phyloP scores from a whole-genome alignment of 352 stramenopile species.

The Globisporangium abappressorium region DNA sequence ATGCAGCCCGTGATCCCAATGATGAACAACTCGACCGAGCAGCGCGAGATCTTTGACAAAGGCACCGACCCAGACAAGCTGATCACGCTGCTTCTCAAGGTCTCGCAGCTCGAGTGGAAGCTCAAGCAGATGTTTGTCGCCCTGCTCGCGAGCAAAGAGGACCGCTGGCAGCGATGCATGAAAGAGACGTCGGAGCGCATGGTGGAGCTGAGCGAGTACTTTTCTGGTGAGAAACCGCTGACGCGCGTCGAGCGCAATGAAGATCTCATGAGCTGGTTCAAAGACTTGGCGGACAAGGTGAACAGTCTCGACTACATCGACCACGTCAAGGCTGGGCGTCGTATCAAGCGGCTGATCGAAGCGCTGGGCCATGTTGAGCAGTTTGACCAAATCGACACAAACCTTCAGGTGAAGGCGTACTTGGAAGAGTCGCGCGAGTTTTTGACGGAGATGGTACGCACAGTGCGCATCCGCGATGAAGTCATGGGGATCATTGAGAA shows the following conservation, averaged over 20 bases:
- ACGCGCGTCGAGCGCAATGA: conserved; percentile 93
- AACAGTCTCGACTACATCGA: conserved; percentile 88
- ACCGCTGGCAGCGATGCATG: conserved; percentile 90
- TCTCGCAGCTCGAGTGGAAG: conserved; percentile 93
- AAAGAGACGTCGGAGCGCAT: conserved; percentile 89
- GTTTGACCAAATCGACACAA: conserved; percentile 95
- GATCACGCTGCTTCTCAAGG: conserved; percentile 92
- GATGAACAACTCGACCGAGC: conserved; percentile 82
- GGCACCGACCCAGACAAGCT: conserved; percentile 81
- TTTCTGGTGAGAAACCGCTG: conserved; percentile 91
- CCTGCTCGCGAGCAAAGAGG: conserved; percentile 89
- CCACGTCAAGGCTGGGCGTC: conserved; percentile 91
- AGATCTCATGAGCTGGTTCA: conserved; percentile 93
- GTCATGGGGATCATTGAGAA: conserved; percentile 92
- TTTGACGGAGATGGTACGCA: conserved; percentile 94
- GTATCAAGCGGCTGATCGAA: conserved; percentile 93
- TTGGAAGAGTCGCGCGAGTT: conserved; percentile 90
- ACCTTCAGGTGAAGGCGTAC: conserved; percentile 94
- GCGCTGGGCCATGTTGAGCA: conserved; percentile 94
- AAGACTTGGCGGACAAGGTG: conserved; percentile 89
- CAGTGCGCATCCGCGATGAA: conserved; percentile 90
- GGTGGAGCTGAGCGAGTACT: conserved; percentile 92
- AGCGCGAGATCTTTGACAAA: conserved; percentile 81
- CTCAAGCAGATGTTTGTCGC: conserved; percentile 92
- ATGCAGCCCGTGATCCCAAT: conserved; percentile 84